phyloP scores from a whole-genome alignment of 495 filamentous ascomycete species.

The Aspergillus incahuasiensis region DNA sequence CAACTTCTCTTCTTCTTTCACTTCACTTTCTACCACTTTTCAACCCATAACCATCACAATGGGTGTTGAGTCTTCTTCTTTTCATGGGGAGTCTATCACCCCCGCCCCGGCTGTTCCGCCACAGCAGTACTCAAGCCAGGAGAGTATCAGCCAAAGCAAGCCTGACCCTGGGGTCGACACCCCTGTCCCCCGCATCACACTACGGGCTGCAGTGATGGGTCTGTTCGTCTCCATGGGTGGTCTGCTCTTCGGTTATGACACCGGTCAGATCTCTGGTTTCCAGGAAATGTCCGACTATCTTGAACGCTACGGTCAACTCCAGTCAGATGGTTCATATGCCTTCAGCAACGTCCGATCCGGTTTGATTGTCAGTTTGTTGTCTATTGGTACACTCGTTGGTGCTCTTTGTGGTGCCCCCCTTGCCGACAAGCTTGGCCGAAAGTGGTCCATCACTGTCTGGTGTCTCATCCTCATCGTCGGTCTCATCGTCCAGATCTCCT shows the following conservation, averaged over 20 bases:
- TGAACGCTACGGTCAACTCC: constrained; percentile 37
- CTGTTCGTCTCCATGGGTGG: constrained; percentile 63
- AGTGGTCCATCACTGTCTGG: constrained; percentile 50
- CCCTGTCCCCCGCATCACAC: constrained; percentile 39
- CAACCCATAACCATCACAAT: constrained; percentile 17
- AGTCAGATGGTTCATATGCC: constrained; percentile 25
- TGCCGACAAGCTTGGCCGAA: constrained; percentile 48
- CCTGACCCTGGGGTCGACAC: constrained; percentile 32
- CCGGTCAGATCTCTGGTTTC: constrained; percentile 54
- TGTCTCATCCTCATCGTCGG: constrained; percentile 61
- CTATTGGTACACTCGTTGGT: constrained; percentile 64
- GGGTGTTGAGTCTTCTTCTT: constrained; percentile 31
- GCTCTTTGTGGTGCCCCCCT: constrained; percentile 55
- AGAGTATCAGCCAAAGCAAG: constrained; percentile 21
- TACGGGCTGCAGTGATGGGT: constrained; percentile 46
- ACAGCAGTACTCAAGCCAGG: constrained; percentile 25
- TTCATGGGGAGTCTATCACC: constrained; percentile 38
- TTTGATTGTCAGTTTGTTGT: constrained; percentile 53
- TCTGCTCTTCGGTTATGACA: constrained; percentile 54
- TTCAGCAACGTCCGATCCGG: constrained; percentile 49
- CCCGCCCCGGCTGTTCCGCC: constrained; percentile 29
- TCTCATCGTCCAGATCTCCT: constrained; percentile 60
- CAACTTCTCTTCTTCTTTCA: neutral
- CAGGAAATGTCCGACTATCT: constrained; percentile 55
- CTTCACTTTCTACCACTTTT: neutral